Base-by-base conservation (phyloP, 2,329 filamentous ascomycete genomes). In the Paecilomyces sp. region DNA sequence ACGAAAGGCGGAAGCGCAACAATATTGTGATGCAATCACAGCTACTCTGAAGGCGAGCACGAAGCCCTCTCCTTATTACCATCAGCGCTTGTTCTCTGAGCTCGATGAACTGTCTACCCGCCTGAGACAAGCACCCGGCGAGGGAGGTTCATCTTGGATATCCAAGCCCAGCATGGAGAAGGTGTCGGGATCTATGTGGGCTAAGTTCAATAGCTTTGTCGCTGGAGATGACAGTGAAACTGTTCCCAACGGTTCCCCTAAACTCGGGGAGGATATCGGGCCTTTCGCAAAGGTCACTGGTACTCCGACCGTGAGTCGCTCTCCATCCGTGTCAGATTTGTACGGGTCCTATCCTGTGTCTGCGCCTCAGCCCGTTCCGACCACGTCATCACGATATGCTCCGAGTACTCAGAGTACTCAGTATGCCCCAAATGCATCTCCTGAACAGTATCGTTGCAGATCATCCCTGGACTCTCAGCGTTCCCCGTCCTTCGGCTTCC, bases 131-230 rank as follows among this genome's bases (percentile, higher is more conserved):
- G 88, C 92, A 18, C 91, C 92, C 12, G 91, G 89, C 70, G 91
- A 94, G 65, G 87, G 85, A 58, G 88, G 87, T 6, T 87, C 85
- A 22, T 93, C 92, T 1, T 96, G 93, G 91, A 94, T 99, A 57
- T 89, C 91, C 1, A 96, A 94, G 74, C 92, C 93, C 6, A 97
- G 87, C 73, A 95, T 97, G 84, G 92, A 95, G 74, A 96, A 95
- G 75, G 91, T 97, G 0, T 94, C 92, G 1, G 92, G 89, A 62
- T 91, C 89, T 34, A 86, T 97, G 71, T 92, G 91, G 84, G 92
- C 87, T 64, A 91, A 89, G 61, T 97, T 99, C 77, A 97, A 92
- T 76, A 97, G 92, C 69, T 99, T 99, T 70, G 92, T 99, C 62
- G 87, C 90, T 57, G 95, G 94, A 13, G 93, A 97, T 61, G 93